Base-by-base conservation (phyloP, 139 green algal species). In the Closterium sp. region DNA sequence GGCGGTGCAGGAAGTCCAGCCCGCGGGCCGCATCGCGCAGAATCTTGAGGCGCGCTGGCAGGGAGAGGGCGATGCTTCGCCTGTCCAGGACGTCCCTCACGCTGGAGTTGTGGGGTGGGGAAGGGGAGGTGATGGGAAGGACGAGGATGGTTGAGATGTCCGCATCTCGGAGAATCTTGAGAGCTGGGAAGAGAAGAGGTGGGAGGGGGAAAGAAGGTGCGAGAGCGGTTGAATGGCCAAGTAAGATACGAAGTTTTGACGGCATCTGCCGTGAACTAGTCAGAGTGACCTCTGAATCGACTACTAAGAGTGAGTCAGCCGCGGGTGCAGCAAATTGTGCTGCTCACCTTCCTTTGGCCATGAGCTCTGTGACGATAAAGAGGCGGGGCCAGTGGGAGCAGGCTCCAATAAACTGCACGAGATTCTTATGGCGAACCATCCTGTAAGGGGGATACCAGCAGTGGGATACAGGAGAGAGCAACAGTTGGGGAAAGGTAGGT, bases 401-500 rank as follows among this genome's bases (percentile, higher is more conserved):
- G 0, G 98, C 98, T 30, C 98, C 98, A 85, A 99, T 99, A 96
- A 99, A 99, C 95, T 99, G 97, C 28, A 99, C 97, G 86, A 99
- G 96, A 89, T 99, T 99, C 91, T 98, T 98, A 96, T 99, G 98
- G 45, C 97, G 96, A 2, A 99, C 90, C 21, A 92, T 92, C 90
- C 90, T 92, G 89, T n/a, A 30, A 42, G 34, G 34, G 9, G 9
- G 34, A 42, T 42, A 42, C 34, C 34, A 42, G 34, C 34, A 6
- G 9, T 6, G 1, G 34, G 34, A 42, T 4, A 42, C 34, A 42
- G 34, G 34, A 42, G 34, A 42, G 34, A 42, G 34, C 34, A 42
- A 42, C 34, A 42, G 9, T 42, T 42, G 34, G 34, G 34, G 34
- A 4, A 42, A 42, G 34, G 34, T 42, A 42, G 34, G 6, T 42